Evolutionary conservation across 257 asterid genomes (phyloP).

Genomic region (Fraxinus quadrangulata): DNA sequence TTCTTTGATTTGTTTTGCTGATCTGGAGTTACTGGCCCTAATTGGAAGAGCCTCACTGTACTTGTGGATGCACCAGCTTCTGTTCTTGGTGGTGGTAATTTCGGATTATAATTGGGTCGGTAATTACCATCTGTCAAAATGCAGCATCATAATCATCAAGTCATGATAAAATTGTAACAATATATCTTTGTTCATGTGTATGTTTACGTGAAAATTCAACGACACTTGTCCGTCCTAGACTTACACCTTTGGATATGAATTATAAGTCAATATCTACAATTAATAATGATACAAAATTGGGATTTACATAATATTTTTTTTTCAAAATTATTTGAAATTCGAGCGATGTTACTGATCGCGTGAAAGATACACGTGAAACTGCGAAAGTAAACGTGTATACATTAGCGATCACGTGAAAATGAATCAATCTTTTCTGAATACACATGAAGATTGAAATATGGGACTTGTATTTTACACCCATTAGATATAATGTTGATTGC

Average conservation of each 20-base stretch:
- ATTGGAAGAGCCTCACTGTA: conserved; percentile 35
- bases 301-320: neutral
- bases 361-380: neutral
- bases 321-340: neutral
- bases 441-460: neutral
- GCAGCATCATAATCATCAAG: conserved; percentile 26
- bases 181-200: neutral
- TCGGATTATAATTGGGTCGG: conserved; percentile 34
- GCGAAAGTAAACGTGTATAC: neutral
- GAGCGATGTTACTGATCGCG: neutral
- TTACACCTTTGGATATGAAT: neutral
- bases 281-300: neutral
- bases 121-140: conserved; percentile 47
- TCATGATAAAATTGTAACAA: neutral
- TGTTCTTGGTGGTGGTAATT: conserved; percentile 39
- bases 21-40: conserved; percentile 65
- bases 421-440: neutral
- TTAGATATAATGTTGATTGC: neutral
- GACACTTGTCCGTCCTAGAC: neutral
- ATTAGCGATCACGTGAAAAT: neutral
- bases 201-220: neutral
- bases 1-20: conserved; percentile 43
- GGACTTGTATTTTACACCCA: neutral
- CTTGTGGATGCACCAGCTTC: conserved; percentile 47
- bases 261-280: neutral